A percentile compares a stretch with the other conserved stretches of the same genome.
These are phyloP conservation scores for Ottelia alismoides DNA, from an alignment of 106 monocot species.

Conservation along the genomic window DNA sequence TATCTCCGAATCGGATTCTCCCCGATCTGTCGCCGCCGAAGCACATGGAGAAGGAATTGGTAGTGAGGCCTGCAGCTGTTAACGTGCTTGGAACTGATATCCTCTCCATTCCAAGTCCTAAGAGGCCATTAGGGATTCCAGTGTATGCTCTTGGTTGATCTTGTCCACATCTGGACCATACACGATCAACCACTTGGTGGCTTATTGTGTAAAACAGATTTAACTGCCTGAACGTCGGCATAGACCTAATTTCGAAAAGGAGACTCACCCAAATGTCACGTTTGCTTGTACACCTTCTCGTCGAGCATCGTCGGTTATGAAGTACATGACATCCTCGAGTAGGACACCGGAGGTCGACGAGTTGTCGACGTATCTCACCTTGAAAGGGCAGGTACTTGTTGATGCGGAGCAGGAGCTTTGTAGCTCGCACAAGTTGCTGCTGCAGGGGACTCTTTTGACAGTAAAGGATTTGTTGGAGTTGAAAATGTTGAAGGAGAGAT, in stretches of 20 bases:
- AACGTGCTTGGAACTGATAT: constrained; percentile 79
- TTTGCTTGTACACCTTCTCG: constrained; percentile 32
- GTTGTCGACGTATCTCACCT: constrained; percentile 45
- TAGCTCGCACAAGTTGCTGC: constrained; percentile 41
- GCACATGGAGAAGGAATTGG: constrained; percentile 96
- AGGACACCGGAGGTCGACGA: constrained; percentile 70
- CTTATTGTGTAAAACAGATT: background rate
- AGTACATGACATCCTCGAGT: constrained; percentile 67
- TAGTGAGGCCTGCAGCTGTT: constrained; percentile 40
- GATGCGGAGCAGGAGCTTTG: constrained; percentile 29
- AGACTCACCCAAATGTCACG: constrained; percentile 60
- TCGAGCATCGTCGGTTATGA: constrained; percentile 43
- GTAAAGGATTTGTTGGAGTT: constrained; percentile 49
- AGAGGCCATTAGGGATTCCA: constrained; percentile 73
- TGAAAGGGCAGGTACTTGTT: constrained; percentile 43
- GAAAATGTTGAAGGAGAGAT: constrained; percentile 40
- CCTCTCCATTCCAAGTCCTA: constrained; percentile 77
- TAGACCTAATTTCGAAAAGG: background rate
- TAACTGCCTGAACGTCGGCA: background rate
- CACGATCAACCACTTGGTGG: background rate
- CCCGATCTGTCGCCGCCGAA: constrained; percentile 45
- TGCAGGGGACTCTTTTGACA: constrained; percentile 54
- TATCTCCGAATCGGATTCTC: constrained; percentile 86
- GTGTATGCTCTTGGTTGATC: constrained; percentile 53
- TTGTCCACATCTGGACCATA: constrained; percentile 57